Evolutionary conservation across 805 yeast species (phyloP).

Genomic region (Metschnikowia aberdeeniae): DNA sequence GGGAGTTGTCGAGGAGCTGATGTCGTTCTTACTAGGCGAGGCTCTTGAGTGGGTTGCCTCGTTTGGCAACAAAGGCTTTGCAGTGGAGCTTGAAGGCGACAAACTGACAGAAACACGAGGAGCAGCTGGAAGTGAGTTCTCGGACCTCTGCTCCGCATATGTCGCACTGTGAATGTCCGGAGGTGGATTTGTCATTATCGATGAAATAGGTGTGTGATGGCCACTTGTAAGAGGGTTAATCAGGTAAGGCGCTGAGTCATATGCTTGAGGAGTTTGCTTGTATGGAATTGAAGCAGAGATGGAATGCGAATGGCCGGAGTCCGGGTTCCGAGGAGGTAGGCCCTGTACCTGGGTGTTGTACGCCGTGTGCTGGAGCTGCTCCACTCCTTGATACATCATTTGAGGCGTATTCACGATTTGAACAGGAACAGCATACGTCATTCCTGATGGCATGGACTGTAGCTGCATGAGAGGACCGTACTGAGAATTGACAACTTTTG

Average conservation of each 20-base stretch:
- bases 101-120: neutral
- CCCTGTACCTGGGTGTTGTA: neutral
- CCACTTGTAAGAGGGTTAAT: neutral
- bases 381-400: neutral
- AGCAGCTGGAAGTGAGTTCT: neutral
- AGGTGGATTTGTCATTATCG: neutral
- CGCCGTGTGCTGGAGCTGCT: neutral
- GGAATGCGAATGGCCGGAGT: neutral
- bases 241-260: neutral
- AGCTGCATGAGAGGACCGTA: constrained; percentile 7
- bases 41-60: neutral
- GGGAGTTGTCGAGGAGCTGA: neutral
- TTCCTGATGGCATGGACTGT: constrained; percentile 3
- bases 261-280: neutral
- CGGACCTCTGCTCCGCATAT: neutral
- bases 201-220: neutral
- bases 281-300: neutral
- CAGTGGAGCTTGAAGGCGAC: neutral
- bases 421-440: constrained; percentile 1
- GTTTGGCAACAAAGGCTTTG: neutral
- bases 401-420: constrained; percentile 1
- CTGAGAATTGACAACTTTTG: constrained; percentile 3
- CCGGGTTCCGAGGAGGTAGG: neutral
- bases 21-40: neutral
- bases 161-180: neutral